Base-by-base conservation (phyloP, 2,329 filamentous ascomycete species). In the Tolypocladium tropicale region DNA sequence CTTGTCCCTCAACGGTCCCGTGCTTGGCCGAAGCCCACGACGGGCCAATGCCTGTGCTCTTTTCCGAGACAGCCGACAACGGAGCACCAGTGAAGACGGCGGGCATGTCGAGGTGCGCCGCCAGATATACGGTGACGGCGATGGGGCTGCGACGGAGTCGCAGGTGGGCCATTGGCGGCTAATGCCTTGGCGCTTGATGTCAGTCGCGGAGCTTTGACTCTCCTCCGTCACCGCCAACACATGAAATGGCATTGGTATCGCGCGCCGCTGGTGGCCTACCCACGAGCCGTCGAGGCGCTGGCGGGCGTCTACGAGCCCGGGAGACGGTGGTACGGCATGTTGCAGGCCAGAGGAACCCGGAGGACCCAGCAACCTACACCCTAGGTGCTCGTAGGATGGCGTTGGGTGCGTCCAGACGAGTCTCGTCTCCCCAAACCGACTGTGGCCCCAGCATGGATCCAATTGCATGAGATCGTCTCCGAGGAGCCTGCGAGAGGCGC, bases 401-500 rank as follows among this genome's bases (percentile, higher is more conserved):
- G 46, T 32, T 28, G 16, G 46, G 46, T 48, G 28, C 33, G 50
- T 37, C 16, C 50, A 21, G 50, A 18, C 16, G 50, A 33, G 28
- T 37, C 30, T 39, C 51, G 28, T 37, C 30, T 39, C 34, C 34
- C 51, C 25, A 53, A 39, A 33, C n/a, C 18, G 51, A 53, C 32
- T 7, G 9, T 9, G 33, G n/a, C 32, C 10, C 21, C 50, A 34
- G 18, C 46, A 33, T 39, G 37, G 37, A 39, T 12, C 18, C n/a
- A 16, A 25, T 30, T 43, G 52, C 52, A 23, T 43, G 37, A 39
- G 37, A 53, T 53, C 36, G 36, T 37, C 36, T 28, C 36, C 11
- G 30, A 51, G 16, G 46, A 43, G 25, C 37, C 25, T 14, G 43
- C 23, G 46, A 62, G 61, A 67, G 59, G 60, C 64, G 64, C 65